Conservation (phyloP, 306 rosid species). For the Medicago truncatula region MtrunA17r5.0-ANR NC_053042.1:32699501-32700000, state of each 20-base stretch:
- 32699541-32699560: slow-evolving; percentile 96
- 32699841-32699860: neutral
- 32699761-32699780: slow-evolving; percentile 64
- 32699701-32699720: slow-evolving; percentile 94
- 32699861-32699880: slow-evolving; percentile 26
- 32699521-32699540: slow-evolving; percentile 93
- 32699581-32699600: slow-evolving; percentile 75
- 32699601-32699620: slow-evolving; percentile 9
- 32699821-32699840: slow-evolving; percentile 24
- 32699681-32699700: slow-evolving; percentile 45
- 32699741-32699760: slow-evolving; percentile 99
- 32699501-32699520: slow-evolving; percentile 28
- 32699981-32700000: slow-evolving; percentile 70
- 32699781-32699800: slow-evolving; percentile 62
- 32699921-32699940: slow-evolving; percentile 96
- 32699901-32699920: slow-evolving; percentile 95
- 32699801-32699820: neutral
- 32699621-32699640: neutral
- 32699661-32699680: slow-evolving; percentile 22
- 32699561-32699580: slow-evolving; percentile 91
- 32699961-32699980: slow-evolving; percentile 82
- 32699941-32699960: slow-evolving; percentile 97
- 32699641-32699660: neutral
- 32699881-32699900: slow-evolving; percentile 95
- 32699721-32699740: slow-evolving; percentile 96